A percentile compares a stretch with the other conserved stretches of the same genome.
These are phyloP conservation scores for Colletotrichum zoysiae DNA, from an alignment of 2,329 filamentous ascomycete species.

Conservation along the genomic window DNA sequence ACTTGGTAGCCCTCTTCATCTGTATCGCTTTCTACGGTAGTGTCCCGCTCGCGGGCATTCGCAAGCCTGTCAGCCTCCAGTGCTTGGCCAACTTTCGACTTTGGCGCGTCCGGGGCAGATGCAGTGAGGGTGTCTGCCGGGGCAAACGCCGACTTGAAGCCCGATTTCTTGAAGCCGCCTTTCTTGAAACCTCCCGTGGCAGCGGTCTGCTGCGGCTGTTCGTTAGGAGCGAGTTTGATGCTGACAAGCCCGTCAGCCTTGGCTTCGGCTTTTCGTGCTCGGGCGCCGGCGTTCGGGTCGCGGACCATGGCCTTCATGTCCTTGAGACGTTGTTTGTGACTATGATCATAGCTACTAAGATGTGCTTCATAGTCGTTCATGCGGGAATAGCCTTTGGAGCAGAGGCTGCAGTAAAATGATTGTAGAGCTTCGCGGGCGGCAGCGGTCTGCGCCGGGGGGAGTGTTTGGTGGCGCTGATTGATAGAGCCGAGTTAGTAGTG, in stretches of 20 bases:
- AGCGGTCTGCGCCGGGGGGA: constrained; percentile 69
- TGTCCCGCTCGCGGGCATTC: constrained; percentile 13
- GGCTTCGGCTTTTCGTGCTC: constrained; percentile 77
- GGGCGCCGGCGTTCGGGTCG: constrained; percentile 74
- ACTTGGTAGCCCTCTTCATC: constrained; percentile 80
- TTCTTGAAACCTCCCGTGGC: constrained; percentile 69
- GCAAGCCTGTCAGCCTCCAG: constrained; percentile 45
- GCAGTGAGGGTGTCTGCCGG: constrained; percentile 57
- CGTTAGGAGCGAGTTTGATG: constrained; percentile 69
- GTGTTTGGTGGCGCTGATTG: constrained; percentile 66
- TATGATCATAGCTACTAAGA: constrained; percentile 93
- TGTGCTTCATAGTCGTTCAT: constrained; percentile 98
- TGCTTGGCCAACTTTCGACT: constrained; percentile 19
- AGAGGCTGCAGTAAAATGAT: constrained; percentile 88
- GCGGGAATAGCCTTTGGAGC: constrained; percentile 92
- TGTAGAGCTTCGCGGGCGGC: constrained; percentile 81
- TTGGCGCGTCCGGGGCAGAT: constrained; percentile 43
- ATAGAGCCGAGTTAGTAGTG: constrained; percentile 9
- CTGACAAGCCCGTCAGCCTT: constrained; percentile 77
- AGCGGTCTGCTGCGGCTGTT: constrained; percentile 45
- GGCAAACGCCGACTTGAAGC: constrained; percentile 83
- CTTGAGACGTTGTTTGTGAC: constrained; percentile 89
- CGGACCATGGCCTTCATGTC: constrained; percentile 89
- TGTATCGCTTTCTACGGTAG: constrained; percentile 69
- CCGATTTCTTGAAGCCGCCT: constrained; percentile 83